Percentiles rank a stretch among this genome's conserved stretches.
phyloP scores from a whole-genome alignment of 495 filamentous ascomycete species.

The Bacidia rubella region DNA sequence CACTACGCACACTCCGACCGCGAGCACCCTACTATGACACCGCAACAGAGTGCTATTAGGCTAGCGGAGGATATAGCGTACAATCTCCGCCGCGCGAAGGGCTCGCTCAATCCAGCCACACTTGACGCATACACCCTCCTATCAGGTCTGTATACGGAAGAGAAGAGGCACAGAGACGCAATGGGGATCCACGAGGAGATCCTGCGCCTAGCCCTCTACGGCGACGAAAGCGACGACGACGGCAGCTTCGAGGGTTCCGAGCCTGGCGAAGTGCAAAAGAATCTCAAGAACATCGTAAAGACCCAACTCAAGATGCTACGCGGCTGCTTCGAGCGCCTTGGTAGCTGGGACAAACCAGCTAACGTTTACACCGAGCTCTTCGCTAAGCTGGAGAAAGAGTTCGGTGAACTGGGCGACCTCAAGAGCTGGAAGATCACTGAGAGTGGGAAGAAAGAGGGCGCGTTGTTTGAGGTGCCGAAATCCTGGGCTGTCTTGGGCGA shows the following conservation, averaged over 20 bases:
- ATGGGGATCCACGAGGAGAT: slow-evolving; percentile 42
- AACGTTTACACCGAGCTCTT: slow-evolving; percentile 12
- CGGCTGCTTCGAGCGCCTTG: slow-evolving; percentile 25
- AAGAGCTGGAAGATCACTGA: slow-evolving; percentile 3
- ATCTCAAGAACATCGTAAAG: not conserved
- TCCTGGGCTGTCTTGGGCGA: not conserved
- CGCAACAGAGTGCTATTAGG: slow-evolving; percentile 36
- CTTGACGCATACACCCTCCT: slow-evolving; percentile 44
- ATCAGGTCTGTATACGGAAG: slow-evolving; percentile 37
- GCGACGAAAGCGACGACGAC: slow-evolving; percentile 26
- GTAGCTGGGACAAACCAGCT: slow-evolving; percentile 23
- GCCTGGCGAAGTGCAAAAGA: slow-evolving; percentile 27
- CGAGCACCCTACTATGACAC: too few species aligned
- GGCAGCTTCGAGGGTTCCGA: slow-evolving; percentile 16
- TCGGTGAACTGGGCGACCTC: slow-evolving; percentile 6
- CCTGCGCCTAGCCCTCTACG: slow-evolving; percentile 33
- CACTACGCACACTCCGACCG: too few species aligned
- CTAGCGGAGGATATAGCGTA: slow-evolving; percentile 49
- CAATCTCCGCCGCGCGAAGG: slow-evolving; percentile 46
- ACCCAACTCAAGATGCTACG: slow-evolving; percentile 38
- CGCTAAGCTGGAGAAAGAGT: slow-evolving; percentile 6
- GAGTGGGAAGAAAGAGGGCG: slow-evolving; percentile 1
- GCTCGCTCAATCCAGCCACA: slow-evolving; percentile 38
- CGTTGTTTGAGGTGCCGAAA: not conserved
- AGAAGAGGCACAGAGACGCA: slow-evolving; percentile 35